Evolutionary conservation across 306 rosid genomes (phyloP).

Genomic region (Pterocarpus santalinus): DNA sequence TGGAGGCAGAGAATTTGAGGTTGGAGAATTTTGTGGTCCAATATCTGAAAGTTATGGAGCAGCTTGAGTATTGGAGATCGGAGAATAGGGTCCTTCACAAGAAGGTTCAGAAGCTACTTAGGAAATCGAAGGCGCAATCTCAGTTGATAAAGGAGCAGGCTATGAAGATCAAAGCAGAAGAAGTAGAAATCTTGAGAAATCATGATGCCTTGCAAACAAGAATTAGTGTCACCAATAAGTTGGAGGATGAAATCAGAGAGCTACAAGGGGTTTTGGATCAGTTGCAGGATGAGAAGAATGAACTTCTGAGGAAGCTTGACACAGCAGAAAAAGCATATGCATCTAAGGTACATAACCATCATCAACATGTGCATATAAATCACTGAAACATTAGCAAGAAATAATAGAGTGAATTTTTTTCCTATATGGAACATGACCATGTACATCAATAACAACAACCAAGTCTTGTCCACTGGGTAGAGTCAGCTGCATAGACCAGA

Average conservation of each 20-base stretch:
- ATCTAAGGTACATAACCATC: slow-evolving; percentile 51
- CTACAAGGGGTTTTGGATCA: slow-evolving; percentile 52
- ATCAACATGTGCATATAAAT: slow-evolving; percentile 24
- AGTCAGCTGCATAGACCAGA: too few relatives aligned
- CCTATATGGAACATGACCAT: too few relatives aligned
- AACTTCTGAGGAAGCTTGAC: slow-evolving; percentile 56
- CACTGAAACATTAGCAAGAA: slow-evolving; percentile 18
- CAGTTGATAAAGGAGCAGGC: slow-evolving; percentile 49
- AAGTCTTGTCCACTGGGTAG: too few relatives aligned
- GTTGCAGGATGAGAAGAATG: slow-evolving; percentile 61
- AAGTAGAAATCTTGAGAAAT: slow-evolving; percentile 57
- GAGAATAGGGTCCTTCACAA: slow-evolving; percentile 59
- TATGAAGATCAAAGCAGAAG: slow-evolving; percentile 60
- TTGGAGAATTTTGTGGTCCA: slow-evolving; percentile 54
- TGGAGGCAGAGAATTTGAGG: slow-evolving; percentile 58
- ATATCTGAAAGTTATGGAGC: slow-evolving; percentile 53
- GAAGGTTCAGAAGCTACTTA: slow-evolving; percentile 57
- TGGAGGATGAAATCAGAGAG: slow-evolving; percentile 65
- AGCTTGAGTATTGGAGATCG: slow-evolving; percentile 60
- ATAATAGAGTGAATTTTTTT: too few relatives aligned
- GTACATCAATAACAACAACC: too few relatives aligned
- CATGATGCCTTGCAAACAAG: slow-evolving; percentile 55
- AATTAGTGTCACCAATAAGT: slow-evolving; percentile 41
- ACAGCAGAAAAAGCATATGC: slow-evolving; percentile 52
- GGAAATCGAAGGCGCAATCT: slow-evolving; percentile 60